Evolutionary conservation across 1,284 basidiomycete genomes (phyloP).

Genomic region (Trichosporon asahii): DNA sequence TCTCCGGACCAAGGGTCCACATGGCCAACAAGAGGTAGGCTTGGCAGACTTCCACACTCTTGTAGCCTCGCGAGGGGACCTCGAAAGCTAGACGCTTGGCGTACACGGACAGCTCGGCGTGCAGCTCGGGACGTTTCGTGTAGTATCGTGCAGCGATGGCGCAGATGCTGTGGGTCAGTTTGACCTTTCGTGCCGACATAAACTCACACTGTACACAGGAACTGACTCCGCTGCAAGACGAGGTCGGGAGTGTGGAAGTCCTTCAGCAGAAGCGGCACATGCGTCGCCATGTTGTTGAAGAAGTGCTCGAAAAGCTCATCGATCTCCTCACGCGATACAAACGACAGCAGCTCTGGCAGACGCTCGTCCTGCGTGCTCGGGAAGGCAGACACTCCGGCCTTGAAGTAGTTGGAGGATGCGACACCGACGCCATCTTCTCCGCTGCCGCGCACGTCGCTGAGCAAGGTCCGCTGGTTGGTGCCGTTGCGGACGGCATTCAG

Average conservation of each 20-base stretch:
- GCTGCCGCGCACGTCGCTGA: conserved; percentile 39
- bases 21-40: conserved; percentile 77
- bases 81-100: conserved; percentile 89
- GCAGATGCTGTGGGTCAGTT: conserved; percentile 58
- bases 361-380: conserved; percentile 21
- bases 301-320: conserved; percentile 88
- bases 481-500: conserved; percentile 21
- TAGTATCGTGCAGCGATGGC: conserved; percentile 92
- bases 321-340: conserved; percentile 77
- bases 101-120: conserved; percentile 72
- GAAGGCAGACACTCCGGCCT: conserved; percentile 63
- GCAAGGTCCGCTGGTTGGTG: conserved; percentile 30
- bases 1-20: conserved; percentile 87
- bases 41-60: conserved; percentile 92
- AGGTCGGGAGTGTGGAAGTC: conserved; percentile 88
- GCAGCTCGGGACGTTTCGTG: conserved; percentile 73
- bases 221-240: conserved; percentile 86
- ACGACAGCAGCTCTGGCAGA: conserved; percentile 77
- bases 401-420: conserved; percentile 89
- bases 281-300: conserved; percentile 53
- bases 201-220: conserved; percentile 84
- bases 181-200: background rate
- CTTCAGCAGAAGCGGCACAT: conserved; percentile 63
- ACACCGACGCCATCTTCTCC: conserved; percentile 54
- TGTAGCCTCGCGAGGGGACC: conserved; percentile 72